Conservation (phyloP, 768 basidiomycete genomes). For the Vararia minispora region DNA sequence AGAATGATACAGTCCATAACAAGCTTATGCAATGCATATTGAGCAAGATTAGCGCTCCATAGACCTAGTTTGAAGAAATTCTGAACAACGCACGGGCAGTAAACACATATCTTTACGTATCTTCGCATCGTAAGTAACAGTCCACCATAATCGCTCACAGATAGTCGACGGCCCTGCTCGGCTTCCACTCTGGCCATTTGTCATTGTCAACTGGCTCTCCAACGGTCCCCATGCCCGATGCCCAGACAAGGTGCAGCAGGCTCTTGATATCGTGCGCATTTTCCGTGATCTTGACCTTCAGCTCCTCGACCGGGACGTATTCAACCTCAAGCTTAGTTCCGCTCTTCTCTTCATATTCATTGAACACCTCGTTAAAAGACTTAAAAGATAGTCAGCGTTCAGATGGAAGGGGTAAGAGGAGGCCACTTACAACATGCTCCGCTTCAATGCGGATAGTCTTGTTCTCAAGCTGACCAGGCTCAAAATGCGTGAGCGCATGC, state of each 20-base stretch:
- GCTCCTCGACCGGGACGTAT: constrained; percentile 7
- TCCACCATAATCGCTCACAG: background rate
- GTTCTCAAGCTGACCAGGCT: constrained; percentile 6
- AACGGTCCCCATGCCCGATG: constrained; percentile 3
- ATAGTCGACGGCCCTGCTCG: constrained; percentile 7
- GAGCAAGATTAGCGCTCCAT: no score
- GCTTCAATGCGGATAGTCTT: constrained; percentile 4
- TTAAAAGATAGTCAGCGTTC: no score
- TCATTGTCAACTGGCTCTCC: constrained; percentile 9
- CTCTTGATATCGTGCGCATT: constrained; percentile 7
- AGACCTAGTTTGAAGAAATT: no score
- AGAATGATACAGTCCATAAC: no score
- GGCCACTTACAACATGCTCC: constrained; percentile 4
- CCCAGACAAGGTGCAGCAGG: constrained; percentile 6
- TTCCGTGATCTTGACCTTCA: constrained; percentile 8
- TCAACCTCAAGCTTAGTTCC: constrained; percentile 13
- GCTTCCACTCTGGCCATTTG: constrained; percentile 14
- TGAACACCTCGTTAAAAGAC: constrained; percentile 15
- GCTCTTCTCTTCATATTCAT: constrained; percentile 9
- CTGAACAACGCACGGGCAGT: no score
- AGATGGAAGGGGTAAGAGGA: background rate
- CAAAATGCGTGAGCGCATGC: constrained; percentile 11
- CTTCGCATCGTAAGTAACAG: no score
- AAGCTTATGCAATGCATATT: no score
- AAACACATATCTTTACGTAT: no score